Percentiles rank a stretch among this genome's conserved stretches.
Conservation (phyloP, 345 rosid genomes). For the Iberis pinnata region DNA sequence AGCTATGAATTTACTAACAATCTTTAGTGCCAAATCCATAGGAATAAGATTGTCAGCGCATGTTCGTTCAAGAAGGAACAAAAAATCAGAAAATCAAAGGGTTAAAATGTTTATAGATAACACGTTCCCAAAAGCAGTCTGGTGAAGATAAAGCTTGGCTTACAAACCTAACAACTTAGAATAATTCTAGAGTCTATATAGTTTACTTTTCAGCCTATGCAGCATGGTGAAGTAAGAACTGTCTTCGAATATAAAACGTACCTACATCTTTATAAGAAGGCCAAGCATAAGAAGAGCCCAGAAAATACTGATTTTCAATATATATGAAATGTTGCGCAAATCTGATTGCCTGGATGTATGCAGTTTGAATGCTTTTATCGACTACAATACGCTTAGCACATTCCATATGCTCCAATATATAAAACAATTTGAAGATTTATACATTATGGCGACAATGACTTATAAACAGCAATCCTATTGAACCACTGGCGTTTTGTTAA, state of each 20-base stretch:
- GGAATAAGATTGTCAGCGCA: constrained; percentile 96
- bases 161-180: constrained; percentile 7
- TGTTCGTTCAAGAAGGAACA: constrained; percentile 28
- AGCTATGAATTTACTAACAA: constrained; percentile 81
- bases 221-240: constrained; percentile 3
- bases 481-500: not conserved
- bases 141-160: not conserved
- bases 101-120: not conserved
- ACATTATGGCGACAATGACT: not conserved
- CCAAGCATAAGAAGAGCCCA: constrained; percentile 98
- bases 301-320: constrained; percentile 94
- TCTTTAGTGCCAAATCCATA: constrained; percentile 92
- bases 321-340: constrained; percentile 96
- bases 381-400: constrained; percentile 57
- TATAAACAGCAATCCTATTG: constrained; percentile 1
- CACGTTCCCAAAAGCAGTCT: too few relatives aligned
- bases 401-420: constrained; percentile 61
- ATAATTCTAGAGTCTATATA: not conserved
- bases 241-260: constrained; percentile 21
- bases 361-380: constrained; percentile 91
- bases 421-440: constrained; percentile 6
- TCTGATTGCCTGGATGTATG: constrained; percentile 95
- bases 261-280: constrained; percentile 82
- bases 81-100: not conserved
- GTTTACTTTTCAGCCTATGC: not conserved